These are phyloP conservation scores for Centaurea solstitialis DNA, from an alignment of 129 eudicot species.

Conservation along the genomic window DNA sequence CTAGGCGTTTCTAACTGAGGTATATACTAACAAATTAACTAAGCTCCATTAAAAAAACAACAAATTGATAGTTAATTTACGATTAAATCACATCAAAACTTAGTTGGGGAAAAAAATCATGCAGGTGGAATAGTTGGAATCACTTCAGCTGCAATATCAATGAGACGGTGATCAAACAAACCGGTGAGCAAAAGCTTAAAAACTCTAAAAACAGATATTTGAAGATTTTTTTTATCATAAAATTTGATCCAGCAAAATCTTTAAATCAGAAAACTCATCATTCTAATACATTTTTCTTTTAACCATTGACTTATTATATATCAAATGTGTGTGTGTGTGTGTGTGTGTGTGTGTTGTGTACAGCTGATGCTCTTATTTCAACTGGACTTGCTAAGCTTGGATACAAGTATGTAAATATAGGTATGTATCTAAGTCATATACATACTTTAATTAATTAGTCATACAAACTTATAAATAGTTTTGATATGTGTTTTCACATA, in stretches of 20 bases:
- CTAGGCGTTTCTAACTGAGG: too few species aligned
- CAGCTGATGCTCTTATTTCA: constrained; percentile 93
- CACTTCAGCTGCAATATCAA: constrained; percentile 67
- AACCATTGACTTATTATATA: background rate
- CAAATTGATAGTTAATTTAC: too few species aligned
- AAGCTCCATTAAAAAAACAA: too few species aligned
- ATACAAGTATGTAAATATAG: constrained; percentile 83
- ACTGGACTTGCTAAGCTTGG: constrained; percentile 90
- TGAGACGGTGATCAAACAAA: constrained; percentile 68
- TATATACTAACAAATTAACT: too few species aligned
- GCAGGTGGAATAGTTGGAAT: constrained; percentile 96
- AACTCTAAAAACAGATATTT: too few species aligned
- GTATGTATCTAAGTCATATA: constrained; percentile 27
- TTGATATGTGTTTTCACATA: too few species aligned
- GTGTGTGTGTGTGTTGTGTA: background rate
- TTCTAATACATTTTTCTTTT: background rate
- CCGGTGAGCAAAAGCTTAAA: constrained; percentile 49
- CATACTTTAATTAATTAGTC: background rate
- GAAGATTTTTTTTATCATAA: too few species aligned
- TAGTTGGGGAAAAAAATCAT: background rate
- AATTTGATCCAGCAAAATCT: too few species aligned
- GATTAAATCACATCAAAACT: too few species aligned
- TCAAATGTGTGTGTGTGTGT: too few species aligned
- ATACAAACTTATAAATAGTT: background rate
- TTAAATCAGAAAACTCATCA: too few species aligned